Evolutionary conservation across 768 basidiomycete genomes (phyloP), one percentile per base, ranked within the genome.

Genomic region (Pisolithus albus): DNA sequence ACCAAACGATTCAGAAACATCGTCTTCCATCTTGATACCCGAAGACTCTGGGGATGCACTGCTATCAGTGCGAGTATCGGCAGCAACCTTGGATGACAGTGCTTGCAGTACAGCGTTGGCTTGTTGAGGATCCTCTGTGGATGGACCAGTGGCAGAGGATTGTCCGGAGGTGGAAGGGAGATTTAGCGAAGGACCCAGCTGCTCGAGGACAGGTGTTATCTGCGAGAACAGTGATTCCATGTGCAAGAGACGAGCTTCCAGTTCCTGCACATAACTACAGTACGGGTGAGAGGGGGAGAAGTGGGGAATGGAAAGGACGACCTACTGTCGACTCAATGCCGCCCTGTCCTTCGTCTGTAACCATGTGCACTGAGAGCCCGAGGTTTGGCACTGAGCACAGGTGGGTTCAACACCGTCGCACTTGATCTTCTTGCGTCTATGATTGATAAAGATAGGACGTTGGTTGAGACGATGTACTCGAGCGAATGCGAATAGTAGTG

Each of bases 291-390:
- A 59, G 23, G 58, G 23, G 57, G 23, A 52, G 56, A 51, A 50
- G 49, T 32, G 36, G 24, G 41, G 19, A 28, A 46, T 11, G 48
- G 7, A 36, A 36, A 24, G 2, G 51, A 45, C 3, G 49, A 76
- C 90, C 57, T 65, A 92, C 90, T 92, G 90, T 75, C 90, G 77
- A 64, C 91, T 92, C 56, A 92, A 72, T 5, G 90, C 90, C 21
- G 90, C 90, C 61, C 90, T 82, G 69, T 92, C 90, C 71, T 90
- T 92, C 6, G 90, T 92, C 70, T 92, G 90, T 40, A 91, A 74
- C 90, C 90, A 92, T 41, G 86, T 88, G 63, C 90, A 92, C 59
- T 83, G 80, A 1, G 86, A 84, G 43, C 81, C 82, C 7, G 88
- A 85, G 40, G 80, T 71, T 16, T 79, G 65, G 63, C 90, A 92